phyloP scores from a whole-genome alignment of 805 yeast genomes.

The Ogataea polymorpha region DNA sequence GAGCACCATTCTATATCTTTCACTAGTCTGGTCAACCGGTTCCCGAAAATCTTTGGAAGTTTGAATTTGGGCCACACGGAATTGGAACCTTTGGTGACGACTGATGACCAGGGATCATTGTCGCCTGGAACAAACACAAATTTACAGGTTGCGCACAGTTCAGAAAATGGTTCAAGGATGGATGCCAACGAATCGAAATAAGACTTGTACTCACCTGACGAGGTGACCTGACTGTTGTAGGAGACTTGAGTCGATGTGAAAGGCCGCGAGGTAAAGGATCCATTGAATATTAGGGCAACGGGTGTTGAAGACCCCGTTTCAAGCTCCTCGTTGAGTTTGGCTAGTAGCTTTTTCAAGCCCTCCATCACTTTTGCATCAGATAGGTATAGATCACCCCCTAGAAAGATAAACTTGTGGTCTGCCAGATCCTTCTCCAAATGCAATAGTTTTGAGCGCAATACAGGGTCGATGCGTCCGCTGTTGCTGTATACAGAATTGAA shows the following conservation, averaged over 20 bases:
- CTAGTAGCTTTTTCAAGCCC: constrained; percentile 63
- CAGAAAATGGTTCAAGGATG: constrained; percentile 57
- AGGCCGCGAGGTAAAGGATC: constrained; percentile 73
- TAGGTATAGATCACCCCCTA: constrained; percentile 73
- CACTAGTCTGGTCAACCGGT: constrained; percentile 57
- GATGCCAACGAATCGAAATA: constrained; percentile 73
- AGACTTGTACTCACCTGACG: constrained; percentile 56
- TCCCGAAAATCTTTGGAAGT: constrained; percentile 70
- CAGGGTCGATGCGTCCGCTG: constrained; percentile 55
- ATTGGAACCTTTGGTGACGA: constrained; percentile 58
- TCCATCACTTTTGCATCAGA: constrained; percentile 58
- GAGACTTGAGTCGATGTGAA: constrained; percentile 54
- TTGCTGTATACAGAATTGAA: constrained; percentile 36
- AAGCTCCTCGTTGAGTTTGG: constrained; percentile 47
- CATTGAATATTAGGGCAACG: constrained; percentile 69
- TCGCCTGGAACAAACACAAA: constrained; percentile 82
- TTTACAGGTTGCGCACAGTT: constrained; percentile 48
- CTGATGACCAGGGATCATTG: constrained; percentile 90
- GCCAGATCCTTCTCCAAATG: constrained; percentile 52
- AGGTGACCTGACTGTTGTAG: constrained; percentile 43
- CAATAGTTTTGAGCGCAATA: constrained; percentile 52
- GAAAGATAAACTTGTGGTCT: constrained; percentile 58
- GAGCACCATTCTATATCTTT: constrained; percentile 55
- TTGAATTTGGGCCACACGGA: constrained; percentile 68
- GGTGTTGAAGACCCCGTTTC: constrained; percentile 42